These are phyloP conservation scores for Auriscalpium microsporum DNA, from an alignment of 768 basidiomycete genomes.

Conservation along the genomic window DNA sequence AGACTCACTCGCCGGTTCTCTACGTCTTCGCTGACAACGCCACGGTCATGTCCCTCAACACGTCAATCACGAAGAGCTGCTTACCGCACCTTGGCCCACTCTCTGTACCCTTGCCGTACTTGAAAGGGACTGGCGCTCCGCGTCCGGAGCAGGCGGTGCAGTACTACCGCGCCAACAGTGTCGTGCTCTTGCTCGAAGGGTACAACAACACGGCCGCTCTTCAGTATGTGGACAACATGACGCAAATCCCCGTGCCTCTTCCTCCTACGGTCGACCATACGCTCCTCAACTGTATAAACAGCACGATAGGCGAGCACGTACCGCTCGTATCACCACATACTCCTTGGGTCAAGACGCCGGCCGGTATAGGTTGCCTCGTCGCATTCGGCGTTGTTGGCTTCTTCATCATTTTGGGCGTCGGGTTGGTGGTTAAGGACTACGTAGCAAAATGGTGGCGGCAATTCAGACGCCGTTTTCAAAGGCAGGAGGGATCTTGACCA, in stretches of 20 bases:
- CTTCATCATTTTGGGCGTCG: too few species aligned
- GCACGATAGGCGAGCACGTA: slow-evolving; percentile 49
- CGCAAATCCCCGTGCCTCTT: slow-evolving; percentile 35
- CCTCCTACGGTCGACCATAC: slow-evolving; percentile 41
- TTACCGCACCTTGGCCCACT: slow-evolving; percentile 10
- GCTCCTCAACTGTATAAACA: slow-evolving; percentile 50
- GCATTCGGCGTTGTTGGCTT: too few species aligned
- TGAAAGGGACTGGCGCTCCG: slow-evolving; percentile 8
- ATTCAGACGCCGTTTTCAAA: too few species aligned
- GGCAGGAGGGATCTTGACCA: too few species aligned
- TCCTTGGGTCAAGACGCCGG: too few species aligned
- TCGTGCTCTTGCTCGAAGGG: slow-evolving; percentile 18
- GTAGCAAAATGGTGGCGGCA: too few species aligned
- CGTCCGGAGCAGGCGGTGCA: slow-evolving; percentile 19
- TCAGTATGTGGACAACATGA: slow-evolving; percentile 26
- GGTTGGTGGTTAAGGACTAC: too few species aligned
- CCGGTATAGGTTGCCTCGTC: too few species aligned
- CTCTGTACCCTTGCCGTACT: slow-evolving; percentile 6
- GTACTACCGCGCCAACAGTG: slow-evolving; percentile 21
- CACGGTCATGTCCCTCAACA: slow-evolving; percentile 25
- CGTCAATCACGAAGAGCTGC: slow-evolving; percentile 22
- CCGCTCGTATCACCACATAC: slow-evolving; percentile 34
- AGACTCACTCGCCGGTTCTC: slow-evolving; percentile 17
- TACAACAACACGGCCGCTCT: slow-evolving; percentile 22
- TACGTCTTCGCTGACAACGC: slow-evolving; percentile 26